phyloP scores from a whole-genome alignment of 495 filamentous ascomycete genomes.

The Neurospora sp. region DNA sequence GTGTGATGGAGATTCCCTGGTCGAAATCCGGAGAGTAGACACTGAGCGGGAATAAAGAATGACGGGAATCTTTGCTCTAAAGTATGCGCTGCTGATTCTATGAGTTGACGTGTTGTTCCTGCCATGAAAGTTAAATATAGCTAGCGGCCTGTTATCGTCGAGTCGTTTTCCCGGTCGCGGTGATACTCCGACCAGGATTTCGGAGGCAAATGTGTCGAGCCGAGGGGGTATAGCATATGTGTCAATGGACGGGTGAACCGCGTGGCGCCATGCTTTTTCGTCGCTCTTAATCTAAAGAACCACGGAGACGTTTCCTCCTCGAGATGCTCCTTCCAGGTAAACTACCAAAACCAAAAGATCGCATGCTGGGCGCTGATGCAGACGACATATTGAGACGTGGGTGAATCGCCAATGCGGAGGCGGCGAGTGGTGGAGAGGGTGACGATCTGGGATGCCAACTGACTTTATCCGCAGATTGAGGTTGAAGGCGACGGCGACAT shows the following conservation, averaged over 20 bases:
- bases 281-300: neutral
- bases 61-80: neutral
- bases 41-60: neutral
- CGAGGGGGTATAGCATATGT: neutral
- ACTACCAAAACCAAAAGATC: neutral
- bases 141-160: neutral
- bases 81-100: neutral
- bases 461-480: neutral
- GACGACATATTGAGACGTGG: neutral
- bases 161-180: neutral
- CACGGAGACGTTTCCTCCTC: neutral
- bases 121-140: neutral
- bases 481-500: neutral
- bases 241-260: neutral
- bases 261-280: neutral
- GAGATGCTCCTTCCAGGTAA: neutral
- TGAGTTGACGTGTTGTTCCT: neutral
- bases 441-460: neutral
- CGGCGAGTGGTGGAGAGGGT: neutral
- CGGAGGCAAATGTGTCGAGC: neutral
- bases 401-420: neutral
- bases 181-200: neutral
- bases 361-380: neutral
- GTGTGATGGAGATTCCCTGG: neutral
- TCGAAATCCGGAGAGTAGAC: neutral